Base-by-base conservation (phyloP, 2,329 filamentous ascomycete species). In the Cordyceps farinosa region DNA sequence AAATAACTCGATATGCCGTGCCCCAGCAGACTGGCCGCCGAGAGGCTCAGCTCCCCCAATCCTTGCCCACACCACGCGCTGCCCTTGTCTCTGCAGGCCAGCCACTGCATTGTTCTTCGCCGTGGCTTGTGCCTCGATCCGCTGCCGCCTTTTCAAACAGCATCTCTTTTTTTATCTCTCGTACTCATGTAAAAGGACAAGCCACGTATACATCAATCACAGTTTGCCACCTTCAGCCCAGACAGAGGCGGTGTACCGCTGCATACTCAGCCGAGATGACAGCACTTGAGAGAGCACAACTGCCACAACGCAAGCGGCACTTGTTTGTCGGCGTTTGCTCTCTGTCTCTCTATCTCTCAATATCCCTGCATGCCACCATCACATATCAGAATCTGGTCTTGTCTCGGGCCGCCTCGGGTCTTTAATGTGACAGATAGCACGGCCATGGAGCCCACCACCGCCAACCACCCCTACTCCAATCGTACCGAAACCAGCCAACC, bases 211-310 rank as follows among this genome's bases (percentile, higher is more conserved):
- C 15, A 13, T 40, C 3, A 50, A 17, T 42, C n/a, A 48, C 42
- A 11, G 8, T 48, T 59, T 30, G 56, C 56, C 45, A 50, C 45
- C 22, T 40, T 32, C 45, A 59, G 36, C 45, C 27, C 45, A 5
- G n/a, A 51, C 7, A 34, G 56, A 59, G 34, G 56, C 56, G 56
- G 56, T 59, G 56, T 59, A 50, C 56, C 42, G 32, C 11, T 29
- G 27, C 56, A 50, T 29, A 29, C 40, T 44, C 53, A 22, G 22
- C 22, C 22, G 10, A 6, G 27, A 4, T 5, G 38, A 15, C 10
- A 4, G 13, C 38, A 11, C 10, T 48, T 30, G 45, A 48, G 22
- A 48, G 27, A 11, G 30, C 22, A 22, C 22, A 48, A 22, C 45
- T 30, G 53, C n/a, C 54, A 47, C 29, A 56, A 40, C 40, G 27